Conservation (phyloP, 192 early-diverging fungal species). For the Entomortierella chlamydospora region DNA sequence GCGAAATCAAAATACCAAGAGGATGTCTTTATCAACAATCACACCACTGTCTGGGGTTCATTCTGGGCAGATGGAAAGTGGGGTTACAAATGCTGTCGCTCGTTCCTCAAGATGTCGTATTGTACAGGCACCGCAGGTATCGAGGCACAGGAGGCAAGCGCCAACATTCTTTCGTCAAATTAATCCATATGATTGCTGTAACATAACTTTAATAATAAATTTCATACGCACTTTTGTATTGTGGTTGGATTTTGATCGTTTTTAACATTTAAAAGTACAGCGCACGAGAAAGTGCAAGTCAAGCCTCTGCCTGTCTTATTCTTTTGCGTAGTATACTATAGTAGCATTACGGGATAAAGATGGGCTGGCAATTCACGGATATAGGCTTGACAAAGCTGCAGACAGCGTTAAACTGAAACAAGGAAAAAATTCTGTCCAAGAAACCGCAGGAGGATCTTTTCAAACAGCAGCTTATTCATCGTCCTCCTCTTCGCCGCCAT, state of each 20-base stretch:
- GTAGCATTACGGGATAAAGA: neutral
- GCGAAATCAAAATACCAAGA: slow-evolving; percentile 91
- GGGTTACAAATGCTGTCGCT: slow-evolving; percentile 96
- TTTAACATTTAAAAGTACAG: neutral
- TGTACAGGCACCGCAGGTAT: slow-evolving; percentile 88
- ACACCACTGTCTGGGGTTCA: slow-evolving; percentile 92
- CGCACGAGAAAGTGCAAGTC: neutral
- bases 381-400: slow-evolving; percentile 23
- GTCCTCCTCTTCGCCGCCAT: slow-evolving; percentile 68
- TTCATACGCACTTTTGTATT: too few species aligned
- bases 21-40: slow-evolving; percentile 87
- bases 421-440: neutral
- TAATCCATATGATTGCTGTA: neutral
- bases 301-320: slow-evolving; percentile 9
- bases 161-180: slow-evolving; percentile 18
- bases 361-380: neutral
- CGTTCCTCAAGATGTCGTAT: slow-evolving; percentile 84
- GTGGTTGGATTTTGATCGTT: too few species aligned
- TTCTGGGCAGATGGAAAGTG: slow-evolving; percentile 95
- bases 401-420: neutral
- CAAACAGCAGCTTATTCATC: slow-evolving; percentile 23
- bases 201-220: neutral
- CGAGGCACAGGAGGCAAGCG: slow-evolving; percentile 63
- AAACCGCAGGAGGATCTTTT: too few species aligned
- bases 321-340: neutral